Evolutionary conservation across 2,329 filamentous ascomycete species (phyloP), one percentile per base, ranked within the genome.

Genomic region (Paraconiothyrium sp.): DNA sequence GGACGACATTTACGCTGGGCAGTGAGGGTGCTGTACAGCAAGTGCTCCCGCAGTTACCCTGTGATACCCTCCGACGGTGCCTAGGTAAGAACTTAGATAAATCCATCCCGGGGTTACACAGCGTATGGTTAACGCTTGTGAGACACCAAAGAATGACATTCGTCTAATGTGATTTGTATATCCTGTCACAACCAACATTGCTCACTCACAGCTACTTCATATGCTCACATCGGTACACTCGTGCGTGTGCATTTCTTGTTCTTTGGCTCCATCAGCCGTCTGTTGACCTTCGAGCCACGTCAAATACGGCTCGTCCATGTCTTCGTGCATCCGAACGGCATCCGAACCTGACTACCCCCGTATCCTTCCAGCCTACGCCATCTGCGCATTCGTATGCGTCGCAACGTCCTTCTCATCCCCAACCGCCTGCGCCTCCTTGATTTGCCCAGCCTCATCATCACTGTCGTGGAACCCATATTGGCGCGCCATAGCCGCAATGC

Each of bases 391-490:
- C 48, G 52, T 43, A 10, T 51, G 60, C 3, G 27, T 57, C 20
- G 60, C 62, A 7, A 63, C 24, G 22, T 65, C 60, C 30, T 24
- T 44, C 63, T 66, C 66, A 58, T 65, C 59, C n/a, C 22, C 49
- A 14, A 20, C 46, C n/a, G 49, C 39, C 9, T 46, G 39, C 5
- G 39, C 39, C 24, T 34, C 52, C 16, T 43, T 43, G 35, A 54
- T 39, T 24, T 52, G 37, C 1, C 75, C 72, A 22, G 69, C 66
- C 67, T 76, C 76, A 46, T 78, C 72, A 43, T 78, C 75, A 22
- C 69, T 67, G 16, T 67, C 67, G 14, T 66, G 62, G 47, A 77
- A 67, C 6, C 76, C 76, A 60, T 76, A 77, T 57, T 79, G 73
- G 34, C 73, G 66, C 1, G 73, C 71, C 58, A 72, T 72, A 16